Percentiles rank a stretch among this genome's conserved stretches.
phyloP scores from a whole-genome alignment of 768 basidiomycete species.

The Suillus clintonianus region DNA sequence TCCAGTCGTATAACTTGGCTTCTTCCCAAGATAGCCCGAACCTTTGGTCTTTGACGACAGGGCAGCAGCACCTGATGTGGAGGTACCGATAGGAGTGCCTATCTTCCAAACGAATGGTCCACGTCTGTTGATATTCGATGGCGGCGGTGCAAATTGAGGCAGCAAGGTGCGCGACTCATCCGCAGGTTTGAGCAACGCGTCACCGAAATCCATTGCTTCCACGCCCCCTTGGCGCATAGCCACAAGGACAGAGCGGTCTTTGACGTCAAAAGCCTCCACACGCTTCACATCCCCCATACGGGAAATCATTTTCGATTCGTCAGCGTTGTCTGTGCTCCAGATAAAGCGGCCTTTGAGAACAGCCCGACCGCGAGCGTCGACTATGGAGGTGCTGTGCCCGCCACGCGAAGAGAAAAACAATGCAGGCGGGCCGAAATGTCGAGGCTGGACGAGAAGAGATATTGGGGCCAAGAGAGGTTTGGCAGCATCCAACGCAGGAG shows the following conservation, averaged over 20 bases:
- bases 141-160: constrained; percentile 69
- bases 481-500: constrained; percentile 34
- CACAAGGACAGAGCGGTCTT: constrained; percentile 74
- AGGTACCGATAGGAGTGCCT: constrained; percentile 62
- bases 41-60: constrained; percentile 42
- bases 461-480: constrained; percentile 71
- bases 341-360: constrained; percentile 79
- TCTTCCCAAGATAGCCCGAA: constrained; percentile 47
- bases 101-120: constrained; percentile 83
- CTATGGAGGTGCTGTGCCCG: constrained; percentile 85
- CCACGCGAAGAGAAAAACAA: constrained; percentile 88
- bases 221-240: constrained; percentile 87
- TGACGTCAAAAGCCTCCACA: constrained; percentile 79
- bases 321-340: constrained; percentile 71
- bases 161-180: constrained; percentile 74
- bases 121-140: constrained; percentile 65
- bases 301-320: constrained; percentile 34
- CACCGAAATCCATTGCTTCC: constrained; percentile 77
- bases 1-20: constrained; percentile 45
- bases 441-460: constrained; percentile 75
- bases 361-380: constrained; percentile 82
- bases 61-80: constrained; percentile 39
- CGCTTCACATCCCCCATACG: constrained; percentile 83
- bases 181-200: constrained; percentile 77
- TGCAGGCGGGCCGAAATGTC: constrained; percentile 84